Conservation (phyloP, 495 filamentous ascomycete species). For the Lepidopterella palustris region DNA sequence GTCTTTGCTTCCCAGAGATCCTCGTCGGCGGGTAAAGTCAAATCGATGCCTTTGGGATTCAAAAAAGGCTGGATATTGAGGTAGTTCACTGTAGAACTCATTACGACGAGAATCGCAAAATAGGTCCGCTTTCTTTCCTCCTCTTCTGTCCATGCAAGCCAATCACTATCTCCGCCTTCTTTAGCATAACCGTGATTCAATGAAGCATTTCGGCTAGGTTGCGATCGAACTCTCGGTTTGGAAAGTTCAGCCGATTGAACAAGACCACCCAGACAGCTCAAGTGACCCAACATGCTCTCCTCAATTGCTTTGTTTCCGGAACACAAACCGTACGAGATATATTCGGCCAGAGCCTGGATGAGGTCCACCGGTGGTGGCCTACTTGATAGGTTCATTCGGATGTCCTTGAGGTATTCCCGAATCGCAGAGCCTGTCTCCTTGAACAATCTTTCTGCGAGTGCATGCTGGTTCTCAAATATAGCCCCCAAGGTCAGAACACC, state of each 20-base stretch:
- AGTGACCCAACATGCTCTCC: neutral
- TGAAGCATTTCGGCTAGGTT: too few species aligned
- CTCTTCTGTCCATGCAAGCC: neutral
- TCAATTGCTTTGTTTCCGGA: neutral
- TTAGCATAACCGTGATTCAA: neutral
- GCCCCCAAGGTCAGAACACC: neutral
- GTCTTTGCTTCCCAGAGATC: neutral
- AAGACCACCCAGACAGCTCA: neutral
- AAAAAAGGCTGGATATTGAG: neutral
- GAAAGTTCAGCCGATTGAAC: neutral
- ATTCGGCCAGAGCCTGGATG: neutral
- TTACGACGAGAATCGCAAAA: neutral
- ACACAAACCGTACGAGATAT: neutral
- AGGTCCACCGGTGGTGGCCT: neutral
- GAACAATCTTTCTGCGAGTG: neutral
- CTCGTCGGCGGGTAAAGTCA: neutral
- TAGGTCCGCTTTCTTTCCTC: neutral
- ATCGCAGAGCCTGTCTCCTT: neutral
- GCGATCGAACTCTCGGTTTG: too few species aligned
- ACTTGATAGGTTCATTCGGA: neutral
- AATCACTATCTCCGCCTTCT: neutral
- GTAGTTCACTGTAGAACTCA: neutral
- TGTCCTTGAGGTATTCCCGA: neutral
- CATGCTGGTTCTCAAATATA: neutral
- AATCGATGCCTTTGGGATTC: neutral